Percentiles rank a stretch among this genome's conserved stretches.
Conservation (phyloP, 2,329 filamentous ascomycete genomes). For the Ceratocystis lukuohia region DNA sequence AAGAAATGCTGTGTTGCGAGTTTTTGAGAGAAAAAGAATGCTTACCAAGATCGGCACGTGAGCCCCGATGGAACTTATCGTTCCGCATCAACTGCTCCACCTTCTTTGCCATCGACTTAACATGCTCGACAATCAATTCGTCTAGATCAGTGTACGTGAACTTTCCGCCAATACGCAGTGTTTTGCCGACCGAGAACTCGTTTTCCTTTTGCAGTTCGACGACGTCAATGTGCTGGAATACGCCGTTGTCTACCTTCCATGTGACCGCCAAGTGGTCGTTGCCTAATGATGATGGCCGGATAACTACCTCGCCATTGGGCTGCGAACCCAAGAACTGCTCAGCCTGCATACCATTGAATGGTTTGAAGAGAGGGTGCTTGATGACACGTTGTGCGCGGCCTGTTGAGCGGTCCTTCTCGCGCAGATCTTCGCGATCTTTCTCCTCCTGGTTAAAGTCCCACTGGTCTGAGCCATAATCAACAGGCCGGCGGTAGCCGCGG, state of each 20-base stretch:
- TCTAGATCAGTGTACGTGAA: constrained; percentile 93
- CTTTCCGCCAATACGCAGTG: constrained; percentile 72
- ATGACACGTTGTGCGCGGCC: constrained; percentile 86
- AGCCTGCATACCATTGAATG: constrained; percentile 83
- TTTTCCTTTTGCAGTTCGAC: constrained; percentile 94
- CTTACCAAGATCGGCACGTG: constrained; percentile 72
- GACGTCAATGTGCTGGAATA: constrained; percentile 98
- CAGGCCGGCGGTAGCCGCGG: constrained; percentile 53
- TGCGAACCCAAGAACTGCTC: constrained; percentile 87
- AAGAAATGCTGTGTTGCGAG: too few species aligned
- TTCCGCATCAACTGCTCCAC: constrained; percentile 91
- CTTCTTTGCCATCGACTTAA: constrained; percentile 95
- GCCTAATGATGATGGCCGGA: constrained; percentile 88
- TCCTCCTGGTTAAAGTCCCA: constrained; percentile 80
- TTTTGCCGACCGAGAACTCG: constrained; percentile 82
- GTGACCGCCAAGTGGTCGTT: constrained; percentile 91
- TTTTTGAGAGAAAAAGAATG: too few species aligned
- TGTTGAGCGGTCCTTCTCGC: constrained; percentile 73
- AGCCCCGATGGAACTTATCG: constrained; percentile 82
- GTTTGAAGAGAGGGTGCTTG: constrained; percentile 91
- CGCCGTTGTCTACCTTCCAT: constrained; percentile 91
- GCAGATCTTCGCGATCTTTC: constrained; percentile 66
- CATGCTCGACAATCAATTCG: constrained; percentile 91
- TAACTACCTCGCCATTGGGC: constrained; percentile 77
- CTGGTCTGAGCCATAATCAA: constrained; percentile 61